A percentile compares a stretch with the other conserved stretches of the same genome.
Conservation (phyloP, 768 basidiomycete genomes). For the Tulasnella sp. region DNA sequence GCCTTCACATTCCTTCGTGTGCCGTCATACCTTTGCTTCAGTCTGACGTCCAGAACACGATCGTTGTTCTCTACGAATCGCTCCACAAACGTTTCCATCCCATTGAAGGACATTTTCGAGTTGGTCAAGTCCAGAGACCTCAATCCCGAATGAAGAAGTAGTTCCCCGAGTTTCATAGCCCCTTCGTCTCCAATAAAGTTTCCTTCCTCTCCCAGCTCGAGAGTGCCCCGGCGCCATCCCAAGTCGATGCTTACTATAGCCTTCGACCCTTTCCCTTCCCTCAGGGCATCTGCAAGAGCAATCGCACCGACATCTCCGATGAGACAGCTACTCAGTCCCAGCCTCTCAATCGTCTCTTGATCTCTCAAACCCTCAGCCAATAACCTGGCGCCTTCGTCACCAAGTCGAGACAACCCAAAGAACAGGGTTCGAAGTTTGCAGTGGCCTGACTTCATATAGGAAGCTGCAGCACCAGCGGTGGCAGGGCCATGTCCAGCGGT, state of each 20-base stretch:
- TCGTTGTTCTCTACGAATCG: conserved; percentile 19
- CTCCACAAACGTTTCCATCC: conserved; percentile 17
- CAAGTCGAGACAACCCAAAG: conserved; percentile 22
- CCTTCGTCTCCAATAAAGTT: conserved; percentile 29
- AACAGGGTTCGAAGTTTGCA: conserved; percentile 26
- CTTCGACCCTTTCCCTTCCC: conserved; percentile 13
- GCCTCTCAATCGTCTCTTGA: conserved; percentile 21
- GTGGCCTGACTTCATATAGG: conserved; percentile 18
- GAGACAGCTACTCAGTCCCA: conserved; percentile 28
- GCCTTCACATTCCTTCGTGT: conserved; percentile 25
- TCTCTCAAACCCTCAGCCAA: conserved; percentile 25
- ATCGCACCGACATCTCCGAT: conserved; percentile 30
- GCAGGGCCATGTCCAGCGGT: conserved; percentile 12
- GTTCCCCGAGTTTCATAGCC: conserved; percentile 18
- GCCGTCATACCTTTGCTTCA: conserved; percentile 20
- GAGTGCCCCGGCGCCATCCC: conserved; percentile 29
- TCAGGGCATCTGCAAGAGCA: conserved; percentile 27
- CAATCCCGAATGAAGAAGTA: conserved; percentile 11
- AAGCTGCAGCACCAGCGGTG: conserved; percentile 22
- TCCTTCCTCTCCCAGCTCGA: conserved; percentile 28
- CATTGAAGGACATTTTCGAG: conserved; percentile 22
- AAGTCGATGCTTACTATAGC: conserved; percentile 24
- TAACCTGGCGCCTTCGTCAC: conserved; percentile 25
- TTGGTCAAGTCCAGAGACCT: conserved; percentile 23
- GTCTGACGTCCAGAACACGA: conserved; percentile 7